Percentiles rank a stretch among this genome's conserved stretches.
These are phyloP conservation scores for Penicillium sp. DNA, from an alignment of 2,329 filamentous ascomycete genomes.

Conservation along the genomic window DNA sequence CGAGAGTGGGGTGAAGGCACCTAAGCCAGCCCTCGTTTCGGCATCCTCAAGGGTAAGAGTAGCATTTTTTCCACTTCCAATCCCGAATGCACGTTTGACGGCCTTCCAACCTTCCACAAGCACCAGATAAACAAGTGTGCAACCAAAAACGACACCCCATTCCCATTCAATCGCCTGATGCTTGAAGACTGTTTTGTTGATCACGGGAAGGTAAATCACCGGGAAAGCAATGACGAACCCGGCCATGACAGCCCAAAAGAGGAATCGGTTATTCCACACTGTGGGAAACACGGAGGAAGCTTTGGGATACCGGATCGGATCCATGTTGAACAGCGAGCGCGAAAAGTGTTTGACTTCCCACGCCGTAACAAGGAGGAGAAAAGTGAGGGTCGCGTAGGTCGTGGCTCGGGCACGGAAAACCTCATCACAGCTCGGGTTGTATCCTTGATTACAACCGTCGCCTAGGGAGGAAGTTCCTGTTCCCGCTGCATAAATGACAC, in stretches of 20 bases:
- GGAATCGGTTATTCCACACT: conserved; percentile 70
- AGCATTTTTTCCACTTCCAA: conserved; percentile 36
- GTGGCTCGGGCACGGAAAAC: conserved; percentile 71
- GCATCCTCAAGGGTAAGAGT: conserved; percentile 35
- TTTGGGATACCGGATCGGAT: conserved; percentile 57
- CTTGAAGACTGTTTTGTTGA: conserved; percentile 66
- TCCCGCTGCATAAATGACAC: conserved; percentile 40
- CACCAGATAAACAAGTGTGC: conserved; percentile 59
- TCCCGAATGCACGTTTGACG: conserved; percentile 53
- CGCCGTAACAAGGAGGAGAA: conserved; percentile 72
- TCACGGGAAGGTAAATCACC: conserved; percentile 65
- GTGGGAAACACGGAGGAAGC: conserved; percentile 64
- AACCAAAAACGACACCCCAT: conserved; percentile 67
- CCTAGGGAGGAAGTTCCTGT: conserved; percentile 52
- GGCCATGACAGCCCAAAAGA: conserved; percentile 65
- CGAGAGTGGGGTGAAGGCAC: conserved; percentile 21
- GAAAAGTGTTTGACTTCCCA: conserved; percentile 78
- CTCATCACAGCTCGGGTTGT: conserved; percentile 50
- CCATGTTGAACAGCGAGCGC: conserved; percentile 70
- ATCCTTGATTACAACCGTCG: conserved; percentile 55
- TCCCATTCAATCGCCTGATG: conserved; percentile 67
- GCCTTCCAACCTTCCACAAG: conserved; percentile 68
- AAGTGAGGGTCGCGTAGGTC: conserved; percentile 72
- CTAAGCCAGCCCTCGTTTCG: conserved; percentile 32
- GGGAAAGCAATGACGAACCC: conserved; percentile 59